Percentiles rank a stretch among this genome's conserved stretches.
These are phyloP conservation scores for Abrus precatorius DNA, from an alignment of 306 rosid species.

Conservation along the genomic window DNA sequence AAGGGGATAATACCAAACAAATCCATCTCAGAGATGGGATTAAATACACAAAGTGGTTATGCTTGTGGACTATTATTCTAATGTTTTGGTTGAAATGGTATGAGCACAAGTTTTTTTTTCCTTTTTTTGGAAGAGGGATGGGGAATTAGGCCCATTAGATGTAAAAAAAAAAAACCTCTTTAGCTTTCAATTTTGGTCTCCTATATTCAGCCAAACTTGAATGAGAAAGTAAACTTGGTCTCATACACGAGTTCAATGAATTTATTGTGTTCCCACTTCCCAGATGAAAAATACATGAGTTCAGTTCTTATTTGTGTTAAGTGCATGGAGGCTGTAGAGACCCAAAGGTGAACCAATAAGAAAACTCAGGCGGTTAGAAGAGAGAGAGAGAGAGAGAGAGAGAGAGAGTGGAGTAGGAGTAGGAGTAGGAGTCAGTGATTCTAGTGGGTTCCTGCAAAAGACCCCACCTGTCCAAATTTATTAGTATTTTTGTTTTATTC, in stretches of 20 bases:
- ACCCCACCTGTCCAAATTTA: slow-evolving; percentile 52
- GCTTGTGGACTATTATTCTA: slow-evolving; percentile 52
- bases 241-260: slow-evolving; percentile 41
- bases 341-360: slow-evolving; percentile 60
- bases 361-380: slow-evolving; percentile 78
- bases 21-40: slow-evolving; percentile 60
- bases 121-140: neutral
- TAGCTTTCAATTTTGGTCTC: slow-evolving; percentile 41
- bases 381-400: slow-evolving; percentile 75
- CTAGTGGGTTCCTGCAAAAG: slow-evolving; percentile 74
- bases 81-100: slow-evolving; percentile 70
- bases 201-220: slow-evolving; percentile 49
- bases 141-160: neutral
- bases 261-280: slow-evolving; percentile 37
- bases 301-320: slow-evolving; percentile 36
- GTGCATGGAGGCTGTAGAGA: slow-evolving; percentile 62
- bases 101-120: slow-evolving; percentile 38
- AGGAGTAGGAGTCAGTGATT: slow-evolving; percentile 88
- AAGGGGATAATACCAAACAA: slow-evolving; percentile 81
- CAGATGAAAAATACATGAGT: slow-evolving; percentile 37
- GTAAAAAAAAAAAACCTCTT: slow-evolving; percentile 39
- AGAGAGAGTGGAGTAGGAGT: slow-evolving; percentile 65
- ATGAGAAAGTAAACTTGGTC: slow-evolving; percentile 50
- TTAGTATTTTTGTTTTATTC: neutral
- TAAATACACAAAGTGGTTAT: slow-evolving; percentile 64